A percentile compares a stretch with the other conserved stretches of the same genome.
These are phyloP conservation scores for Gossypium longicalyx DNA, from an alignment of 345 rosid species.

Conservation along the genomic window DNA sequence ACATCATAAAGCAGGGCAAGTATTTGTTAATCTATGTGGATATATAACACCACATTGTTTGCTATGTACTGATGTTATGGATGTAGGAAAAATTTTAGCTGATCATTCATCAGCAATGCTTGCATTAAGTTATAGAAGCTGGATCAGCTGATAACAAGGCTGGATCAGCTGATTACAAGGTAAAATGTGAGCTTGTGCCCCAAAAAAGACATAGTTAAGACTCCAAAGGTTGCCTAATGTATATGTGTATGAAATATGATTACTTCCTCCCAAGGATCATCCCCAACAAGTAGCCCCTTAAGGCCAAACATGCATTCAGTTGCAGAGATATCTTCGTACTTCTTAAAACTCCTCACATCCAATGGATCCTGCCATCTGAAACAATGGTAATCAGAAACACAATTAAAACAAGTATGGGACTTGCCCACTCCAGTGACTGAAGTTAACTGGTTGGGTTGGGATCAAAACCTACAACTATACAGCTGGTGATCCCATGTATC, in stretches of 20 bases:
- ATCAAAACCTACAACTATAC: background rate
- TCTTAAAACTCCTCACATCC: too few relatives aligned
- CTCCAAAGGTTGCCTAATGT: background rate
- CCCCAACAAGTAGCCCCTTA: background rate
- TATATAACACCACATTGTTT: background rate
- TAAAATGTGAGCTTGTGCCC: background rate
- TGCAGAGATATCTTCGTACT: too few relatives aligned
- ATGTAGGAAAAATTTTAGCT: background rate
- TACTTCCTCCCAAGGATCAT: background rate
- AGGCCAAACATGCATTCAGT: background rate
- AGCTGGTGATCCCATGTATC: background rate
- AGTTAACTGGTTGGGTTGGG: background rate
- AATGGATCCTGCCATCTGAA: too few relatives aligned
- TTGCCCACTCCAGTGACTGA: background rate
- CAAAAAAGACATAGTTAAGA: background rate
- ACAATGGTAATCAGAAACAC: too few relatives aligned
- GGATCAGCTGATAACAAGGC: background rate
- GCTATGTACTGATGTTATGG: background rate
- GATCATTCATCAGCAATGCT: background rate
- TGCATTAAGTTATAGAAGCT: background rate
- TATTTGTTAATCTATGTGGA: background rate
- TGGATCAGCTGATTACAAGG: background rate
- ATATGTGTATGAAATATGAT: background rate
- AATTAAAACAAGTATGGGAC: too few relatives aligned
- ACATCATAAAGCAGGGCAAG: background rate